Evolutionary conservation across 2,329 filamentous ascomycete genomes (phyloP).

Genomic region (Aurifilum marmelostoma): DNA sequence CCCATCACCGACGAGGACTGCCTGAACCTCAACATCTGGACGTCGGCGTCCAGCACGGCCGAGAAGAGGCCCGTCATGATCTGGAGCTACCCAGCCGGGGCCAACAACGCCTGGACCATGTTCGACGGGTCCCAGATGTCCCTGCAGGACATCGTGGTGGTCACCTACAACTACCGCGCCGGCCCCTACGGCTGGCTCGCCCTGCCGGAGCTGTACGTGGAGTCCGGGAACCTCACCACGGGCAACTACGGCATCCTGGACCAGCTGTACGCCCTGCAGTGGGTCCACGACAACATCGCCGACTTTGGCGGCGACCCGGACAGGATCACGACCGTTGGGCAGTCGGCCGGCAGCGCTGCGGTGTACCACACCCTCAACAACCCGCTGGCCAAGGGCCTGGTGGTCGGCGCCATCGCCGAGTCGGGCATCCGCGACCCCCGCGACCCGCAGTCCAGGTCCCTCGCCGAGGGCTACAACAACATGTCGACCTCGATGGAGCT

Average conservation of each 20-base stretch:
- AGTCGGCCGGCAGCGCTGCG: conserved; percentile 14
- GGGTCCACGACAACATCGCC: conserved; percentile 12
- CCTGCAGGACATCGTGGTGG: background rate
- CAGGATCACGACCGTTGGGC: conserved; percentile 1
- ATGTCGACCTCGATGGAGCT: background rate
- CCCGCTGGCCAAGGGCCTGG: conserved; percentile 11
- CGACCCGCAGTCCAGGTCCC: background rate
- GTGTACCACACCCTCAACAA: background rate
- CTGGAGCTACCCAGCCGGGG: conserved; percentile 1
- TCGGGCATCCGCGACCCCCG: background rate
- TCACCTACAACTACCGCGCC: conserved; percentile 6
- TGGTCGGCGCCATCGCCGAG: conserved; percentile 7
- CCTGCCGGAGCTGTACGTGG: background rate
- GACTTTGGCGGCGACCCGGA: conserved; percentile 7
- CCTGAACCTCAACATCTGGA: conserved; percentile 47
- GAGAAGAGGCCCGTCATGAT: background rate
- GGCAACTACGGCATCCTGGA: conserved; percentile 1
- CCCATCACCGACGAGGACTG: conserved; percentile 41
- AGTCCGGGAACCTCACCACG: background rate
- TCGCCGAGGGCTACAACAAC: conserved; percentile 6
- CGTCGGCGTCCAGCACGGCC: background rate
- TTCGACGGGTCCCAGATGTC: conserved; percentile 1
- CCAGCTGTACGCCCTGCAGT: background rate
- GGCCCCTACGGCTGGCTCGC: conserved; percentile 1
- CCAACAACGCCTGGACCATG: conserved; percentile 4